Percentiles rank a stretch among this genome's conserved stretches.
These are phyloP conservation scores for Erythrophleum ivorense DNA, from an alignment of 331 rosid species.

Conservation along the genomic window DNA sequence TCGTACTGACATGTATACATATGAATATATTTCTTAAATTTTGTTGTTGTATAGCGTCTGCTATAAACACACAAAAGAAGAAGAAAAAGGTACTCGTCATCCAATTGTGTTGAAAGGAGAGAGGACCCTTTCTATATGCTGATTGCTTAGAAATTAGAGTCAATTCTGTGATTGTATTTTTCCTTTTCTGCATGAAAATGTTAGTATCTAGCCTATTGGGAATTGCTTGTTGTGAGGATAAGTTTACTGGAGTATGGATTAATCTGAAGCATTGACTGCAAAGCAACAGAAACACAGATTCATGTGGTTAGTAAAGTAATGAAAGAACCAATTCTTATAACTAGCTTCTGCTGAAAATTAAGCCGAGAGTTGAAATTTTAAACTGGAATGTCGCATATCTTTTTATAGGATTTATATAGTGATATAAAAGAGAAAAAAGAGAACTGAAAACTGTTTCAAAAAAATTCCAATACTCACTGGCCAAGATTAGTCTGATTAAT, in stretches of 20 bases:
- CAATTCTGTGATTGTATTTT: neutral
- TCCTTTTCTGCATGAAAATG: conserved; percentile 10
- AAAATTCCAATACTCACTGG: conserved; percentile 5
- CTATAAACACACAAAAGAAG: neutral
- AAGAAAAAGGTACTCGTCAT: neutral
- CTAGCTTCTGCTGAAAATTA: conserved; percentile 19
- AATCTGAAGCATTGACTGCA: neutral
- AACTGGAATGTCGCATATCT: neutral
- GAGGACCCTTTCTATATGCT: neutral
- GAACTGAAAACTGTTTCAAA: neutral
- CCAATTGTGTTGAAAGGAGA: neutral
- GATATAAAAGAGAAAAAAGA: neutral
- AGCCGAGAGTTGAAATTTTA: neutral
- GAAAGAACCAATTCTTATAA: neutral
- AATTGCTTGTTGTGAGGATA: too few relatives aligned
- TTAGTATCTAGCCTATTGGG: neutral
- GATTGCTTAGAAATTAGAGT: neutral
- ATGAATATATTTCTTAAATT: too few relatives aligned
- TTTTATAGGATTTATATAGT: neutral
- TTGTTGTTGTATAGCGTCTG: neutral
- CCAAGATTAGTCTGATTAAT: neutral
- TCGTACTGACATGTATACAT: neutral
- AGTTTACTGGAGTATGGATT: conserved; percentile 11
- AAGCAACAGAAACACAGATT: neutral
- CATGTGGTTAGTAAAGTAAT: neutral